Evolutionary conservation across 805 yeast species (phyloP).

Genomic region (Saccharomycopsis fodiens): DNA sequence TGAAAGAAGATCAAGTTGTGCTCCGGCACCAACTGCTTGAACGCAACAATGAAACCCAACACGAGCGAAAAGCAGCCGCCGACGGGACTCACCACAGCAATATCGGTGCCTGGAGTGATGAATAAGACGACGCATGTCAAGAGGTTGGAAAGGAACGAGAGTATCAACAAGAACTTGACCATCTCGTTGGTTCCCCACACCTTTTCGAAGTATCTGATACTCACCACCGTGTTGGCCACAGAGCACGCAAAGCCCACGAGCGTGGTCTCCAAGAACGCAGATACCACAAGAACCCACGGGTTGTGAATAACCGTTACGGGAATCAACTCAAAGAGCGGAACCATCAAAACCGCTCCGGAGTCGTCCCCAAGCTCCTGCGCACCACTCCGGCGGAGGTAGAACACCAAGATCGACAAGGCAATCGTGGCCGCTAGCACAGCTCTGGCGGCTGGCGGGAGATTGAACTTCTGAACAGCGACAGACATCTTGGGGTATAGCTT

Average conservation of each 20-base stretch:
- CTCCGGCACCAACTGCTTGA: conserved; percentile 60
- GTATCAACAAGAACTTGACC: conserved; percentile 37
- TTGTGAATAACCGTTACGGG: conserved; percentile 47
- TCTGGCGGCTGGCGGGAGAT: conserved; percentile 13
- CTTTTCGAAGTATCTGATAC: conserved; percentile 59
- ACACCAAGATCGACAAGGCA: conserved; percentile 1
- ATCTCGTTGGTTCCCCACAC: conserved; percentile 56
- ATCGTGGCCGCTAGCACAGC: conserved; percentile 6
- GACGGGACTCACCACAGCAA: conserved; percentile 31
- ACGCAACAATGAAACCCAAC: conserved; percentile 53
- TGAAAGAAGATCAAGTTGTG: conserved; percentile 44
- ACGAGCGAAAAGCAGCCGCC: conserved; percentile 50
- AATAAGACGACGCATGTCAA: conserved; percentile 30
- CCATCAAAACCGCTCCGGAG: conserved; percentile 35
- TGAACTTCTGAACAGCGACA: conserved; percentile 1
- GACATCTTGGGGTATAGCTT: conserved; percentile 5
- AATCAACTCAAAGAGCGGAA: conserved; percentile 57
- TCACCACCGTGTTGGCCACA: conserved; percentile 41
- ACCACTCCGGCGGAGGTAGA: conserved; percentile 2
- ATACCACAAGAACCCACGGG: conserved; percentile 59
- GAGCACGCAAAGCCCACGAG: conserved; percentile 40
- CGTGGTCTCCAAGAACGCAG: conserved; percentile 58
- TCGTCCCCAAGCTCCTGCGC: conserved; percentile 8
- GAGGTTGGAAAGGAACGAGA: conserved; percentile 50
- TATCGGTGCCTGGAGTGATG: conserved; percentile 21